Evolutionary conservation across 176 grass and related monocot genomes (phyloP).

Genomic region (Aegilops sharonensis): DNA sequence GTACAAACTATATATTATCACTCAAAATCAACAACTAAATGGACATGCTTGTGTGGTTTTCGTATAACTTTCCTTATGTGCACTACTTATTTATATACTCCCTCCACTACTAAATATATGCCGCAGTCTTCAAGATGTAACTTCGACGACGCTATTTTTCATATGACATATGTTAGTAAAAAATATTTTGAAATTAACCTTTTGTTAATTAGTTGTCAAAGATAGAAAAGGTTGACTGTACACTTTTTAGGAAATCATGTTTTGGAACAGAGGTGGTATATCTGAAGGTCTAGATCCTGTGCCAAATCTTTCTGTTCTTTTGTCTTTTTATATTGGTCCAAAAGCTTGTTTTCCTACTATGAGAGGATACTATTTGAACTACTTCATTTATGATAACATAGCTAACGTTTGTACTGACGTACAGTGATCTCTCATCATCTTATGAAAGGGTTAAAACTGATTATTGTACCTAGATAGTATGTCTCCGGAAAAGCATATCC

Average conservation of each 20-base stretch:
- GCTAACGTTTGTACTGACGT: constrained; percentile 9
- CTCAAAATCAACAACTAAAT: constrained; percentile 10
- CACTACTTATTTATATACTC: background rate
- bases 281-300: background rate
- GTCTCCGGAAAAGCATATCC: constrained; percentile 99
- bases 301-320: background rate
- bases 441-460: constrained; percentile 13
- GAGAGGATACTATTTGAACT: background rate
- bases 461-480: constrained; percentile 78
- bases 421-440: background rate
- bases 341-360: background rate
- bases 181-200: background rate
- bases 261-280: background rate
- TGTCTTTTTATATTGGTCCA: constrained; percentile 10
- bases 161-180: background rate
- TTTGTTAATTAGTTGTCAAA: background rate
- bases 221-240: background rate
- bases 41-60: background rate
- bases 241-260: background rate
- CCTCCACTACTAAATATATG: background rate
- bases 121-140: background rate
- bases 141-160: background rate
- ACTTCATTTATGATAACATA: background rate
- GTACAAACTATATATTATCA: constrained; percentile 16
- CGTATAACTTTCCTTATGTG: background rate